A percentile compares a stretch with the other conserved stretches of the same genome.
Evolutionary conservation across 129 eudicot genomes (phyloP).

Genomic region (Centella asiatica): DNA sequence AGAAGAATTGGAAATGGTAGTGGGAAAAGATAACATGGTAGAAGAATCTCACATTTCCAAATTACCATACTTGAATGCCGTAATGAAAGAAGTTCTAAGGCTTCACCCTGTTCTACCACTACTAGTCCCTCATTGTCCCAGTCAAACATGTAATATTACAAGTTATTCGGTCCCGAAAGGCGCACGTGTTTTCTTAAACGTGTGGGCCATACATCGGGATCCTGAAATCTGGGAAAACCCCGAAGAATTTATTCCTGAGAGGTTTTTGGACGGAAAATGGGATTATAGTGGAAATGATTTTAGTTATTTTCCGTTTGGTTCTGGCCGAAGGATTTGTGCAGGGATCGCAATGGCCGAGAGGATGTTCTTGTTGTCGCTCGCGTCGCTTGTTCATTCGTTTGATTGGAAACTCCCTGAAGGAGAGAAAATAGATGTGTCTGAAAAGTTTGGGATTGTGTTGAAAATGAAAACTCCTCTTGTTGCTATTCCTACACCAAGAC

Average conservation of each 20-base stretch:
- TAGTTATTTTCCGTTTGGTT: constrained; percentile 45
- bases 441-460: constrained; percentile 60
- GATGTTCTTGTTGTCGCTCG: constrained; percentile 41
- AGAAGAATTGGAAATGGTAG: constrained; percentile 38
- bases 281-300: constrained; percentile 46
- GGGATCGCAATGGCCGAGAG: constrained; percentile 49
- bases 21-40: constrained; percentile 39
- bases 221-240: constrained; percentile 44
- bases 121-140: constrained; percentile 64
- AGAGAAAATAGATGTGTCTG: constrained; percentile 23
- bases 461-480: constrained; percentile 34
- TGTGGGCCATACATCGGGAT: constrained; percentile 50
- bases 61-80: constrained; percentile 41
- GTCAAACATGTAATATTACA: constrained; percentile 32
- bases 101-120: constrained; percentile 54
- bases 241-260: constrained; percentile 34
- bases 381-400: constrained; percentile 46
- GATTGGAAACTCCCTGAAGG: constrained; percentile 39
- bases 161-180: constrained; percentile 55
- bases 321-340: constrained; percentile 51
- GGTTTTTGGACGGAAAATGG: constrained; percentile 37
- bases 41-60: constrained; percentile 47
- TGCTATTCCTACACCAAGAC: constrained; percentile 45
- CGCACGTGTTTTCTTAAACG: constrained; percentile 42
- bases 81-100: constrained; percentile 57